These are phyloP conservation scores for Stentor coeruleus DNA, from an alignment of 73 alveolate genomes.

Conservation along the genomic window DNA sequence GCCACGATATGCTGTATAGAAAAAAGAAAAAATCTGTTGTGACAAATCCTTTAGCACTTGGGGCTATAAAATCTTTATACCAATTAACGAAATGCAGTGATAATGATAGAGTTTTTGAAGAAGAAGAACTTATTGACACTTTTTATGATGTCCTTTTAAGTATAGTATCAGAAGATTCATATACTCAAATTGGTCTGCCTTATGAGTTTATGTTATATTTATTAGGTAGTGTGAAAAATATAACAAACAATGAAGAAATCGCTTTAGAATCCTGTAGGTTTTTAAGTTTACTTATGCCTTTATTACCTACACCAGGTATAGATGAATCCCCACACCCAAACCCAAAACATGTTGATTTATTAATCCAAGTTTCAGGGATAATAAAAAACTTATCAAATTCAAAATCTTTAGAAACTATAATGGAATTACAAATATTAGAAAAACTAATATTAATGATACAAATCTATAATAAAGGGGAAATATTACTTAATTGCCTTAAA, in stretches of 20 bases:
- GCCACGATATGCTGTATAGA: neutral
- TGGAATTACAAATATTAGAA: conserved; percentile 1
- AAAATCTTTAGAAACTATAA: neutral
- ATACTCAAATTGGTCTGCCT: neutral
- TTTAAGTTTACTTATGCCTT: neutral
- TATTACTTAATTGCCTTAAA: neutral
- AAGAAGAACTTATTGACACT: neutral
- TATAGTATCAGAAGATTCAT: neutral
- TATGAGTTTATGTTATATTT: neutral
- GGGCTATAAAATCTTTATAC: neutral
- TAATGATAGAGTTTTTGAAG: neutral
- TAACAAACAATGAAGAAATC: neutral
- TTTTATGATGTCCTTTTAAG: neutral
- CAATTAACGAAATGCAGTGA: neutral
- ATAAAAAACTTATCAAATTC: conserved; percentile 5
- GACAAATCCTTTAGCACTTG: neutral
- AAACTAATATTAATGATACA: neutral
- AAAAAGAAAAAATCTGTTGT: neutral
- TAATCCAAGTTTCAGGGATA: conserved; percentile 21
- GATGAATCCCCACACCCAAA: neutral
- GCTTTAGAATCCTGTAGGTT: neutral
- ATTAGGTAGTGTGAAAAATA: neutral
- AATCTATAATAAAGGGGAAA: neutral
- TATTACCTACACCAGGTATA: neutral
- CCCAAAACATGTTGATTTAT: neutral